A percentile compares a stretch with the other conserved stretches of the same genome.
These are phyloP conservation scores for Tagetes erecta DNA, from an alignment of 129 eudicot genomes.

Conservation along the genomic window DNA sequence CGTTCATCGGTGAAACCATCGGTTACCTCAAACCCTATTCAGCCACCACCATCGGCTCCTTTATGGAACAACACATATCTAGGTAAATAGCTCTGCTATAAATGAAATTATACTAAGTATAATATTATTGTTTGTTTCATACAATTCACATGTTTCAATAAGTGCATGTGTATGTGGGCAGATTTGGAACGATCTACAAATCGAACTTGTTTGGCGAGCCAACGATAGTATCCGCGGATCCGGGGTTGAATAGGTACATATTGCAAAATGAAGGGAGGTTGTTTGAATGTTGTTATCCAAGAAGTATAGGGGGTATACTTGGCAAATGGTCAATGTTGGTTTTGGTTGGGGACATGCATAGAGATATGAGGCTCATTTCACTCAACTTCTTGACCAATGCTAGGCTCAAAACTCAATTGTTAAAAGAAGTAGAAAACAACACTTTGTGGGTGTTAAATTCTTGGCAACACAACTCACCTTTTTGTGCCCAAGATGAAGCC, in stretches of 20 bases:
- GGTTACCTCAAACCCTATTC: conserved; percentile 83
- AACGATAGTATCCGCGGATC: conserved; percentile 87
- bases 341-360: conserved; percentile 93
- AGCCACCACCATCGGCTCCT: conserved; percentile 77
- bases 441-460: conserved; percentile 71
- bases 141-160: background rate
- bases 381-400: conserved; percentile 91
- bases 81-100: conserved; percentile 34
- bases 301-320: conserved; percentile 94
- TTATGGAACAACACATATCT: conserved; percentile 91
- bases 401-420: conserved; percentile 69
- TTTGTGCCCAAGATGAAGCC: conserved; percentile 96
- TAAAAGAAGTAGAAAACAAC: conserved; percentile 75
- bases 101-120: too few relatives aligned
- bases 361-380: conserved; percentile 92
- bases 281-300: conserved; percentile 94
- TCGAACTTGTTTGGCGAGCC: conserved; percentile 93
- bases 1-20: conserved; percentile 91
- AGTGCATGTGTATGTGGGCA: conserved; percentile 12
- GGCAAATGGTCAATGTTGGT: conserved; percentile 99
- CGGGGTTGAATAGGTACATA: conserved; percentile 81
- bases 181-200: conserved; percentile 90
- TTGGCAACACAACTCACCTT: conserved; percentile 59
- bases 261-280: conserved; percentile 89
- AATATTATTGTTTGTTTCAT: too few relatives aligned